Base-by-base conservation (phyloP, 768 basidiomycete genomes). In the Leccinum subgranulosum region DNA sequence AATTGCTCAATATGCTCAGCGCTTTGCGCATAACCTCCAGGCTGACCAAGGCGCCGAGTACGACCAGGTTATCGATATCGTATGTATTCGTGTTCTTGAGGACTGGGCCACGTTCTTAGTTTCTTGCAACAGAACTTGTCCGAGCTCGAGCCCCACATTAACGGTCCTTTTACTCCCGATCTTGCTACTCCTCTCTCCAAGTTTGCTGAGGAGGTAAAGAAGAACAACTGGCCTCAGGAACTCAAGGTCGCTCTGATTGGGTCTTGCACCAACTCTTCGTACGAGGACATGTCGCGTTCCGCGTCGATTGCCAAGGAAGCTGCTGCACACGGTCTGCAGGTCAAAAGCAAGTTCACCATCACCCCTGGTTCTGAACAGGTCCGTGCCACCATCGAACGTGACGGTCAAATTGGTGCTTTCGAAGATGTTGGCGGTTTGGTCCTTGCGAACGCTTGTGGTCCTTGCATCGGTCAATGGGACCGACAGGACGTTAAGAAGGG, bases 121-220 rank as follows among this genome's bases (percentile, higher is more conserved):
- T 17, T 50, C 19, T 15, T 53, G 19, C 39, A 17, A 36, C 11
- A 91, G 90, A 94, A 99, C 80, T 82, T 99, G 60, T 91, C 90
- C 31, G 92, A 95, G 76, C 92, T 98, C 64, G 97, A 99, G 75
- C 97, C 97, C 54, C 96, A 99, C 75, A 89, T 99, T 78, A 99
- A 98, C 79, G 97, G 97, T 66, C 97, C 97, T 56, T 99, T 97
- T 83, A 98, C 97, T n/a, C 97, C 97, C 48, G 97, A 99, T 82
- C 87, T 99, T 64, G 96, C 97, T 53, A 99, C 96, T 28, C 97
- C 97, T 54, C 84, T 99, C 68, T 97, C 95, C 75, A 90, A 96
- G 81, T 97, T 98, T 69, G 90, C 91, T 52, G 78, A 80, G 31
- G 93, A 86, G 65, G 93, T 90, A 59, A 93, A 92, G 84, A 87